These are phyloP conservation scores for Aspergillus olivimuriae DNA, from an alignment of 495 filamentous ascomycete species.

Conservation along the genomic window DNA sequence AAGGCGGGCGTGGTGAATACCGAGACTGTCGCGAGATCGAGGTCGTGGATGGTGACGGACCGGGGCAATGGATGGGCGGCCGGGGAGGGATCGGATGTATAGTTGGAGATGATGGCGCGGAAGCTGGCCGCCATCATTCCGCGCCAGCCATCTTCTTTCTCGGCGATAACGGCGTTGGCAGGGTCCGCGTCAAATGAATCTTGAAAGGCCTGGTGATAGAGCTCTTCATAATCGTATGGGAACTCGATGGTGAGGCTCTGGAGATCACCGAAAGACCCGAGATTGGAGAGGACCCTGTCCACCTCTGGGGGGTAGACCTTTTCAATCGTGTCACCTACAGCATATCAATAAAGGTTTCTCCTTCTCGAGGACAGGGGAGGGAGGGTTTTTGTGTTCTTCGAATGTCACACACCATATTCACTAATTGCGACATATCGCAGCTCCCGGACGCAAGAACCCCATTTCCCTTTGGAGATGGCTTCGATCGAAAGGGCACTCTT, in stretches of 20 bases:
- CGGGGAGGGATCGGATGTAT: neutral
- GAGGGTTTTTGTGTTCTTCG: neutral
- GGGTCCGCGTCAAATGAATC: neutral
- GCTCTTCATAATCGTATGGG: neutral
- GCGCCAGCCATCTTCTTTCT: conserved; percentile 1
- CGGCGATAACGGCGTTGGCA: neutral
- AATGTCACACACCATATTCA: neutral
- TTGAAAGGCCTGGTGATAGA: neutral
- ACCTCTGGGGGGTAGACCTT: neutral
- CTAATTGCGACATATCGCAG: neutral
- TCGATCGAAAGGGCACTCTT: conserved; percentile 1
- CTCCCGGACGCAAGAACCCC: neutral
- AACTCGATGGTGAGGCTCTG: neutral
- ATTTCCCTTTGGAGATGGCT: conserved; percentile 1
- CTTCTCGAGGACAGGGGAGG: too few species aligned
- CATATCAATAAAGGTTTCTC: neutral
- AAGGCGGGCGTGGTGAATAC: neutral
- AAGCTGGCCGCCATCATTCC: conserved; percentile 2
- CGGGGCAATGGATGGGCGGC: neutral
- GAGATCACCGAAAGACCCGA: neutral
- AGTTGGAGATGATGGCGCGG: conserved; percentile 1
- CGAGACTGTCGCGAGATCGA: neutral
- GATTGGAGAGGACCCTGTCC: neutral
- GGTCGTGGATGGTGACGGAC: neutral
- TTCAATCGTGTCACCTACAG: neutral